Evolutionary conservation across 352 stramenopile species (phyloP), one percentile per base, ranked within the genome.

Genomic region (Sclerospora graminicola): DNA sequence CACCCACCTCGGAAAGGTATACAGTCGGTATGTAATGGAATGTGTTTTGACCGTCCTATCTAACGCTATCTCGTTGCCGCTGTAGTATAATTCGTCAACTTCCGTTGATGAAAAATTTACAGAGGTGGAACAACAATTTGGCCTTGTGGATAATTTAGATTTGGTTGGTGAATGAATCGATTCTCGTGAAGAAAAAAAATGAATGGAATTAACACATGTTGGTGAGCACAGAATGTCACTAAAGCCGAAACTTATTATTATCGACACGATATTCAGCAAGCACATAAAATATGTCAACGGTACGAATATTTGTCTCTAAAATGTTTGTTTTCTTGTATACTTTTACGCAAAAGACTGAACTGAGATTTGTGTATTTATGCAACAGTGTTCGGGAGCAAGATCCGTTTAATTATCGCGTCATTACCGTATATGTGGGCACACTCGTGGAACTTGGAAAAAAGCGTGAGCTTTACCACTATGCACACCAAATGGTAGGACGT

Each of bases 381-480:
- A 23, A 6, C 9, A 92, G 81, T 38, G 57, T 95, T 33, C 72
- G 74, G 11, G 65, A 79, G 10, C 46, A 51, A 24, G 82, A 93
- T 55, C 84, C 84, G 5, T 94, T 73, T 53, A 87, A 92, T 55
- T 79, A 72, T 27, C 74, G 81, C 20, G 66, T 89, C 23, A 74
- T 91, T 30, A 62, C 82, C 4, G 71, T 95, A 2, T 90, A 82
- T 28, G 82, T 98, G 5, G 82, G 87, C 5, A 96, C 87, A 0
- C 52, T 97, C 2, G 77, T 97, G 1, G 86, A 95, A 39, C 71
- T 98, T 1, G 73, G 79, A 26, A 89, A 93, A 37, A 98, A 98
- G 54, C 83, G 86, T 24, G 76, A 96, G 27, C 63, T 99, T 19
- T 99, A 97, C 45, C 84, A 97, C 42, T 89, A 97, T 28, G 94